phyloP scores from a whole-genome alignment of 2,329 filamentous ascomycete species.

The Leptodontidium sp. region DNA sequence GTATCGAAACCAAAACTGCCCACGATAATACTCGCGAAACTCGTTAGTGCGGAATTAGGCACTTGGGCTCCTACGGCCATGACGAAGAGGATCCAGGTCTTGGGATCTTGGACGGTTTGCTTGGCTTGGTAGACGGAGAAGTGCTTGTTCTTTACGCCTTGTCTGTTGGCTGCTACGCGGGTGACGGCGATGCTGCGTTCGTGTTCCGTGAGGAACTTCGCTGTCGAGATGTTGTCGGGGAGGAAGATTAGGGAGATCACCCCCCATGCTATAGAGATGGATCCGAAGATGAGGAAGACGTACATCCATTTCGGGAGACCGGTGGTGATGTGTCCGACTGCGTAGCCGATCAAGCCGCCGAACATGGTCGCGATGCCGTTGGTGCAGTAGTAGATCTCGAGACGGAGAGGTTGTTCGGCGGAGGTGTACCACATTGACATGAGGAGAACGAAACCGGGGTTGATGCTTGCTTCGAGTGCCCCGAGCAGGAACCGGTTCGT shows the following conservation, averaged over 20 bases:
- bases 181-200: conserved; percentile 64
- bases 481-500: conserved; percentile 66
- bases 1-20: conserved; percentile 49
- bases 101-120: conserved; percentile 60
- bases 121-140: conserved; percentile 56
- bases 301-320: conserved; percentile 62
- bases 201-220: conserved; percentile 64
- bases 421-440: conserved; percentile 52
- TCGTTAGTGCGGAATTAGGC: conserved; percentile 64
- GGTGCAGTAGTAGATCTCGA: conserved; percentile 51
- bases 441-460: conserved; percentile 55
- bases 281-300: conserved; percentile 66
- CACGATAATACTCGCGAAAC: conserved; percentile 48
- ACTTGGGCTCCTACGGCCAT: conserved; percentile 60
- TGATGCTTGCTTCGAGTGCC: conserved; percentile 62
- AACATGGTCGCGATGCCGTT: conserved; percentile 55
- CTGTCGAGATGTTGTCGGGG: conserved; percentile 68
- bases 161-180: conserved; percentile 58
- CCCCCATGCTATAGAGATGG: conserved; percentile 62
- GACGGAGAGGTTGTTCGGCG: conserved; percentile 49
- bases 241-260: conserved; percentile 64
- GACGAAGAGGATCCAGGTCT: conserved; percentile 66
- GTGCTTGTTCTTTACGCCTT: conserved; percentile 62
- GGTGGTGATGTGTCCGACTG: conserved; percentile 64
- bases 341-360: conserved; percentile 55